phyloP scores from a whole-genome alignment of 2,329 filamentous ascomycete species.

The Trichoderma harzianum region DNA sequence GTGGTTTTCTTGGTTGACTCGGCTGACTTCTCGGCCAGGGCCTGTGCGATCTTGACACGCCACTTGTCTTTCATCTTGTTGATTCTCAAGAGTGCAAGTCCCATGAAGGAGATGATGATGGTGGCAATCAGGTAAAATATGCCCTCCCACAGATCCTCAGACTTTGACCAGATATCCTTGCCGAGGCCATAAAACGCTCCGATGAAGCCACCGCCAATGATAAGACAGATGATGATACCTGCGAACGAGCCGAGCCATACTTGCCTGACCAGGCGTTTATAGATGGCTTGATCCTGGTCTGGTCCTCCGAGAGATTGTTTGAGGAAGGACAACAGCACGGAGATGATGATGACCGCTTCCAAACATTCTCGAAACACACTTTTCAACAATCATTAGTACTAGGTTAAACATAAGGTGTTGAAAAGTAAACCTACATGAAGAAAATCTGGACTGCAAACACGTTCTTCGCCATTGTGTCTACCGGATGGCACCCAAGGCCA shows the following conservation, averaged over 20 bases:
- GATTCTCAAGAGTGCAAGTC: constrained; percentile 69
- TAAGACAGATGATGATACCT: constrained; percentile 58
- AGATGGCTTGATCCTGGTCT: constrained; percentile 45
- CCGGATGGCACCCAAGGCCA: not conserved
- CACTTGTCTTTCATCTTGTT: constrained; percentile 76
- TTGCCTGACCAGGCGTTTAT: constrained; percentile 37
- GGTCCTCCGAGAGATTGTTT: constrained; percentile 68
- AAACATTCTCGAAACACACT: constrained; percentile 71
- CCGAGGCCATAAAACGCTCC: constrained; percentile 66
- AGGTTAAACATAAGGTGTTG: not conserved
- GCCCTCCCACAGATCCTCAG: constrained; percentile 72
- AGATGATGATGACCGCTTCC: constrained; percentile 75
- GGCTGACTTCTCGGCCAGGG: constrained; percentile 48
- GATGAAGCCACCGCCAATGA: constrained; percentile 62
- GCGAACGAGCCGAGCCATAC: constrained; percentile 61
- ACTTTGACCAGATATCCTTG: constrained; percentile 56
- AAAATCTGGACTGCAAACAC: constrained; percentile 74
- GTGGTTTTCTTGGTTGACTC: constrained; percentile 35
- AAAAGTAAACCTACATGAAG: constrained; percentile 56
- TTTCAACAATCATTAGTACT: not conserved
- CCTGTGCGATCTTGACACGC: constrained; percentile 67
- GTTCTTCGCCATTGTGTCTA: constrained; percentile 51
- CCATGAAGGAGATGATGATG: constrained; percentile 70
- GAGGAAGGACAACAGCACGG: constrained; percentile 72
- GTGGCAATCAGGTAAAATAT: constrained; percentile 65